phyloP scores from a whole-genome alignment of 2,329 filamentous ascomycete species.

The Neoascochyta sp. region DNA sequence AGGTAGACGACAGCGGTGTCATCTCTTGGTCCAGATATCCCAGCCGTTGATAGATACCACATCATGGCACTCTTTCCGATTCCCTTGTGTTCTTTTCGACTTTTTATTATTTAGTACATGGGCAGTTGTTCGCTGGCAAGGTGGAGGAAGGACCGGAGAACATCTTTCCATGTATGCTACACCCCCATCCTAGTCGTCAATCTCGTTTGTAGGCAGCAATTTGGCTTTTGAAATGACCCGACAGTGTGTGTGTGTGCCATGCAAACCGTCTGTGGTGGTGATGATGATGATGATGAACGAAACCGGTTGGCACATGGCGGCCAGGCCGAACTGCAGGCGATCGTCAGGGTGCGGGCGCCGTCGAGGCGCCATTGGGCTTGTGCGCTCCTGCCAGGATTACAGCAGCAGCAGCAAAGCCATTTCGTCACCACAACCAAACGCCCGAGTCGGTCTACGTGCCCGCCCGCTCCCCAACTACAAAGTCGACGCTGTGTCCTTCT shows the following conservation, averaged over 20 bases:
- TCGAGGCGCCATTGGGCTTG: slow-evolving; percentile 18
- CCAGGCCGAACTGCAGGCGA: slow-evolving; percentile 16
- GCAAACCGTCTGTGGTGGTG: neutral
- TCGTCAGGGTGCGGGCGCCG: slow-evolving; percentile 25
- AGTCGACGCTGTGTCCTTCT: slow-evolving; percentile 10
- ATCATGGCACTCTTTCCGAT: slow-evolving; percentile 41
- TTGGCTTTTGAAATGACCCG: slow-evolving; percentile 1
- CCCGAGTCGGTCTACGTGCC: slow-evolving; percentile 32
- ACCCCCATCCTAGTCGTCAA: slow-evolving; percentile 40
- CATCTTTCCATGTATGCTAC: slow-evolving; percentile 43
- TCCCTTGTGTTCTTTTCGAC: slow-evolving; percentile 30
- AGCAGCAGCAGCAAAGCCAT: slow-evolving; percentile 23
- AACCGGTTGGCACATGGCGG: too few species aligned
- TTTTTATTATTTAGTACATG: slow-evolving; percentile 39
- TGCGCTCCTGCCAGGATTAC: slow-evolving; percentile 17
- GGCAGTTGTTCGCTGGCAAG: slow-evolving; percentile 30
- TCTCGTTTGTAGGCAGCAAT: slow-evolving; percentile 35
- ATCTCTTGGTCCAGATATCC: slow-evolving; percentile 38
- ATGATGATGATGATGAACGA: too few species aligned
- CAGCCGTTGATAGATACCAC: slow-evolving; percentile 45
- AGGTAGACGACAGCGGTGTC: slow-evolving; percentile 29
- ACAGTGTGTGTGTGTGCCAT: slow-evolving; percentile 1
- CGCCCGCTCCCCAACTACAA: slow-evolving; percentile 23
- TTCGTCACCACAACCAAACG: slow-evolving; percentile 34
- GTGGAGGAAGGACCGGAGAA: slow-evolving; percentile 29